phyloP scores from a whole-genome alignment of 2,329 filamentous ascomycete species.

The Penicillium olsonii region DNA sequence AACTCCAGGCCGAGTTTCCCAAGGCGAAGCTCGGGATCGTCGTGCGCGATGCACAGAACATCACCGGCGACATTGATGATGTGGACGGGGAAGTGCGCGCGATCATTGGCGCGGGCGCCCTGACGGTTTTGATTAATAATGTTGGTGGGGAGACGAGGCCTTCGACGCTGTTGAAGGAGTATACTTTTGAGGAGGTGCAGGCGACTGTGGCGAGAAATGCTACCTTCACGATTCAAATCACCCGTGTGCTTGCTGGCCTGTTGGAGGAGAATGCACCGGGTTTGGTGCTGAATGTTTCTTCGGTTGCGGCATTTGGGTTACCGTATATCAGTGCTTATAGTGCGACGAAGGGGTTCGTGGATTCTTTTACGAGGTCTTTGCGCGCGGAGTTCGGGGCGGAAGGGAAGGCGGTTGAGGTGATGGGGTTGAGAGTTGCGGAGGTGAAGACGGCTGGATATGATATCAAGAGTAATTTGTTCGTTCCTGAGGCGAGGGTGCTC shows the following conservation, averaged over 20 bases:
- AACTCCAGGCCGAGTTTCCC: slow-evolving; percentile 47
- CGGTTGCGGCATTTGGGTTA: slow-evolving; percentile 47
- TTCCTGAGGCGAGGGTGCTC: slow-evolving; percentile 30
- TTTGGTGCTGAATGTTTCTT: slow-evolving; percentile 56
- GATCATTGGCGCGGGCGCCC: slow-evolving; percentile 28
- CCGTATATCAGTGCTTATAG: slow-evolving; percentile 53
- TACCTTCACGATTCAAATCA: slow-evolving; percentile 54
- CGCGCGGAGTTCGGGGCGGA: slow-evolving; percentile 46
- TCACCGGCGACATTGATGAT: slow-evolving; percentile 22
- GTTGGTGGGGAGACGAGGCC: slow-evolving; percentile 47
- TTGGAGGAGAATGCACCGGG: slow-evolving; percentile 45
- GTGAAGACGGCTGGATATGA: slow-evolving; percentile 32
- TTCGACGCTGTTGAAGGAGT: slow-evolving; percentile 41
- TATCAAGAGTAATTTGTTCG: slow-evolving; percentile 24
- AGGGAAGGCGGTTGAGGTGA: slow-evolving; percentile 40
- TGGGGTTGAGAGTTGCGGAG: slow-evolving; percentile 38
- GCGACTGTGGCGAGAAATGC: slow-evolving; percentile 51
- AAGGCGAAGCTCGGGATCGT: slow-evolving; percentile 41
- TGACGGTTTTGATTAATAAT: slow-evolving; percentile 61
- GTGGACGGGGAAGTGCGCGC: slow-evolving; percentile 25
- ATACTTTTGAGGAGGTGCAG: slow-evolving; percentile 41
- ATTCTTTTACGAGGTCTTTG: slow-evolving; percentile 43
- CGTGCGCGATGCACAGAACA: slow-evolving; percentile 47
- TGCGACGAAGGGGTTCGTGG: slow-evolving; percentile 50
- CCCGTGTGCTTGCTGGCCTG: slow-evolving; percentile 47